Base-by-base conservation (phyloP, 2,329 filamentous ascomycete genomes). In the Hypoxylon sp. region DNA sequence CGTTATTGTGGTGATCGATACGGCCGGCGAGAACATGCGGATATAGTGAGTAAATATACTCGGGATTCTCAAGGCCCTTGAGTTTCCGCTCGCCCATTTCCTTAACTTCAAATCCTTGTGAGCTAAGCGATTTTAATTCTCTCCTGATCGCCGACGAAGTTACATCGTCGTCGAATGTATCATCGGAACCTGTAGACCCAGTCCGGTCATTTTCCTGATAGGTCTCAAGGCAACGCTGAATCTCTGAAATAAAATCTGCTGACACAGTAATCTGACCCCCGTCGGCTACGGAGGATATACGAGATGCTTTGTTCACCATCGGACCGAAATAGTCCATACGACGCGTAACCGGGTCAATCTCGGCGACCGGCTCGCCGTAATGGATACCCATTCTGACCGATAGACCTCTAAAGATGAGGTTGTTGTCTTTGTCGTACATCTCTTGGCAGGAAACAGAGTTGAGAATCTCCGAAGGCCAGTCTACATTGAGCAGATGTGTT, bases 271-370 rank as follows among this genome's bases (percentile, higher is more conserved):
- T 98, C 79, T 99, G 95, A 0, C 96, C 96, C 68, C 96, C 96
- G 78, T 99, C 96, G 37, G 96, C 96, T 47, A 97, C 94, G 21
- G 93, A 92, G 6, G 93, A 96, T 72, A 99, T 97, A 82, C 96
- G 92, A 15, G 96, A 92, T 0, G 96, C 93, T 77, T 97, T 94
- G 82, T 99, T 99, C 76, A 99, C 96, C 94, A 99, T 99, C 13
- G 96, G 96, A 0, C 96, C 96, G 78, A 98, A 99, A 82, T 99
- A 99, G 76, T 99, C 96, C 96, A 99, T 99, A 70, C 96, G 93
- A 64, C 94, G 92, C 1, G 96, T 99, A 54, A 99, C 94, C 0
- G 96, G 96, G 80, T 99, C 96, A 53, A 92, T 92, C 80, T 99
- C 96, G 78, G 94, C 97, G 74, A 99, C 94, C 5, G 95, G 96